These are phyloP conservation scores for Arctium minus DNA, from an alignment of 129 eudicot species.

Conservation along the genomic window DNA sequence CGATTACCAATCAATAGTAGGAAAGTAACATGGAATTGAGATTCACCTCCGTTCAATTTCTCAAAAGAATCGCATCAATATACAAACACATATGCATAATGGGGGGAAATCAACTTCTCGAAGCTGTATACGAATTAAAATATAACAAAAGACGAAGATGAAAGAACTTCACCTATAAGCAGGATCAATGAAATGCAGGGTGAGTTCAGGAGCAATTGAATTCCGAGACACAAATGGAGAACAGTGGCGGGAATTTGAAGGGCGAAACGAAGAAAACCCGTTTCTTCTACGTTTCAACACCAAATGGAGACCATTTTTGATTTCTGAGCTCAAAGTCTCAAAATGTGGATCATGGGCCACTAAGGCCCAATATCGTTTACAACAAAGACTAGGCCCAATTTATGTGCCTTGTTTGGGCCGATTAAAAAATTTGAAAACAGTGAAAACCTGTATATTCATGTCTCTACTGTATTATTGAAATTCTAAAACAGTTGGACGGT, in stretches of 20 bases:
- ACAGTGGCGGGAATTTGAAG: constrained; percentile 29
- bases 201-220: background rate
- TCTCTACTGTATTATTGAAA: too few relatives aligned
- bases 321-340: background rate
- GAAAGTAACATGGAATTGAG: background rate
- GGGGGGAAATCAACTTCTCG: background rate
- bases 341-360: background rate
- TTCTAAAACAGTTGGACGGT: too few relatives aligned
- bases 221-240: background rate
- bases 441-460: too few relatives aligned
- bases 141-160: background rate
- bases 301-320: background rate
- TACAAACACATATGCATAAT: background rate
- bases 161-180: background rate
- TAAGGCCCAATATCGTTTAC: background rate
- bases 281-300: background rate
- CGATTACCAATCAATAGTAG: background rate
- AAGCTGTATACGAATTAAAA: background rate
- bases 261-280: background rate
- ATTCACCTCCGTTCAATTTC: constrained; percentile 2
- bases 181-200: background rate
- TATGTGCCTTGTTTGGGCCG: background rate
- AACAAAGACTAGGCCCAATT: background rate
- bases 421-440: too few relatives aligned
- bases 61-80: background rate